Evolutionary conservation across 805 yeast species (phyloP), one percentile per base, ranked within the genome.

Genomic region (Soucietia sequanensis): DNA sequence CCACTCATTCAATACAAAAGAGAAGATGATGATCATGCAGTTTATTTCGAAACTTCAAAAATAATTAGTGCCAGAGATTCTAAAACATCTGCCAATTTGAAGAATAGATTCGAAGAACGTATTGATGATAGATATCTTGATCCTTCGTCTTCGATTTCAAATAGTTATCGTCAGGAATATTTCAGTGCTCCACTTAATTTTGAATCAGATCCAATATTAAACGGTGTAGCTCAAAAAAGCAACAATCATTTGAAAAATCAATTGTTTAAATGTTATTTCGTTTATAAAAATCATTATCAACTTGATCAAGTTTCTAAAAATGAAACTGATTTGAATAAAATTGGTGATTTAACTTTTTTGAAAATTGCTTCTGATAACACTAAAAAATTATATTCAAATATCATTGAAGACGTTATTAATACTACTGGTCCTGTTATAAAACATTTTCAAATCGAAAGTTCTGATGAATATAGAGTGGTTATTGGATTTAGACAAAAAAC

Each of bases 381-480:
- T 31, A 88, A 86, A 61, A 62, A 69, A 38, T 68, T 89, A 31
- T 91, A 91, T 61, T 75, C 83, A 33, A 80, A 78, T 31, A 74
- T 91, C 38, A 79, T 90, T 56, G 60, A 69, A 31, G 76, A 81
- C 50, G 89, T 81, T n/a, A 70, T 75, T 37, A 65, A 68, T 41
- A 79, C 91, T 42, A 81, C 88, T 33, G 98, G 98, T 38, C 97
- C 98, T 13, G 95, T 89, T 18, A 88, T 93, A 52, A 90, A 83
- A 62, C 86, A 88, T 54, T 82, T 80, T 50, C 82, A 91, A 39
- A 71, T 86, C 37, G 88, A 85, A 48, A 82, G 83, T 45, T 71
- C 82, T 7, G 83, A 82, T 41, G 98, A 91, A 62, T 83, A 84
- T 55, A 75, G 98, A 55, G 79, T 91, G 41, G 78, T 93, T 31